These are phyloP conservation scores for Candida michaelii DNA, from an alignment of 805 yeast species.

Conservation along the genomic window DNA sequence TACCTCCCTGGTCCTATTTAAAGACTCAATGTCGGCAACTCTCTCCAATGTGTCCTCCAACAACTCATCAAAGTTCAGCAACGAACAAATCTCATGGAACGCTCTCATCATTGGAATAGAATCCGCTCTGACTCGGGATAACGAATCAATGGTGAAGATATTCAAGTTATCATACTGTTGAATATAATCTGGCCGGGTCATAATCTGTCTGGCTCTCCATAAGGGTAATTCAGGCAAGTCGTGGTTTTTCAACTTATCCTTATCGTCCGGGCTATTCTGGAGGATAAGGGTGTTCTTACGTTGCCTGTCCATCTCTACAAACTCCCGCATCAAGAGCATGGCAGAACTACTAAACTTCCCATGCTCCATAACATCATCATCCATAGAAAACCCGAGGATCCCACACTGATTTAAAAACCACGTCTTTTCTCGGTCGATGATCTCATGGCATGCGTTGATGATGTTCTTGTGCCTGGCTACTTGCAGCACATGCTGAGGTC, in stretches of 20 bases:
- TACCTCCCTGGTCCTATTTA: slow-evolving; percentile 75
- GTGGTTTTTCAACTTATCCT: slow-evolving; percentile 39
- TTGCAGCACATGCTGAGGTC: slow-evolving; percentile 78
- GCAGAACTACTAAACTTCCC: slow-evolving; percentile 77
- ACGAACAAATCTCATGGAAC: slow-evolving; percentile 71
- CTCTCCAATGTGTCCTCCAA: slow-evolving; percentile 65
- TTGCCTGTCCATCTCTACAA: slow-evolving; percentile 65
- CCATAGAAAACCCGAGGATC: slow-evolving; percentile 73
- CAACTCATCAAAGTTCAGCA: slow-evolving; percentile 68
- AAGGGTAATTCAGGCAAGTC: slow-evolving; percentile 70
- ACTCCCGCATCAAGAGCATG: slow-evolving; percentile 66
- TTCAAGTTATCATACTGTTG: slow-evolving; percentile 73
- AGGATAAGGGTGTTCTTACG: slow-evolving; percentile 27
- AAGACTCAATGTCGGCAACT: slow-evolving; percentile 71
- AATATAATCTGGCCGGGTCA: slow-evolving; percentile 83
- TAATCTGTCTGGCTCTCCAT: slow-evolving; percentile 81
- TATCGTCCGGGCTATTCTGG: slow-evolving; percentile 30
- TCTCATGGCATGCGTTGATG: slow-evolving; percentile 60
- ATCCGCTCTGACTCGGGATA: slow-evolving; percentile 73
- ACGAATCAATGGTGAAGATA: slow-evolving; percentile 75
- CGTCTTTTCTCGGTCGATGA: slow-evolving; percentile 78
- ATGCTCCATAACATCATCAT: slow-evolving; percentile 83
- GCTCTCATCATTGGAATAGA: slow-evolving; percentile 90
- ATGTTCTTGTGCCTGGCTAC: slow-evolving; percentile 61
- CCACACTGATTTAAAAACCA: slow-evolving; percentile 88